Evolutionary conservation across 768 basidiomycete genomes (phyloP).

Genomic region (Tylopilus felleus): DNA sequence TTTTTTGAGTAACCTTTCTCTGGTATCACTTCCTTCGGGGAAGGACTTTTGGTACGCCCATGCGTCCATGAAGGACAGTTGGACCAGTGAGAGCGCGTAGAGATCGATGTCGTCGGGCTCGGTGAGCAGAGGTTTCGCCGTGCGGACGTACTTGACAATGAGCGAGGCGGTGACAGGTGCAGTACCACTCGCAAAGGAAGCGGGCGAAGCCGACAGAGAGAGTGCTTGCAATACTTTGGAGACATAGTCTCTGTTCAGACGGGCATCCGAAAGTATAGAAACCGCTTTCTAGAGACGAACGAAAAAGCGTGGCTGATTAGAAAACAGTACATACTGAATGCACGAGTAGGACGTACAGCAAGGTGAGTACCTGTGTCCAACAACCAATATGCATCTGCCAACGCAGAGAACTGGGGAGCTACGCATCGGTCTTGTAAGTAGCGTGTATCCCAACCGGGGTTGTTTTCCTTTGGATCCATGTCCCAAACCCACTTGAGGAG

Average conservation of each 20-base stretch:
- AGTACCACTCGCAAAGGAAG: constrained; percentile 25
- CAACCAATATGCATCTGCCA: constrained; percentile 85
- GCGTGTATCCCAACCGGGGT: constrained; percentile 29
- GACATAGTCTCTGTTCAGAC: constrained; percentile 71
- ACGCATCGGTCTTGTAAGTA: constrained; percentile 57
- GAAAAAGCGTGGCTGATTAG: background rate
- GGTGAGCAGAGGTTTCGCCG: constrained; percentile 66
- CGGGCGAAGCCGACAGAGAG: constrained; percentile 38
- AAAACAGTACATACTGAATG: background rate
- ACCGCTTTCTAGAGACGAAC: constrained; percentile 53
- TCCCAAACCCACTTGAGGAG: constrained; percentile 78
- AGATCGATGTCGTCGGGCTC: constrained; percentile 68
- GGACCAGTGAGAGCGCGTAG: constrained; percentile 67
- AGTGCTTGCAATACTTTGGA: constrained; percentile 73
- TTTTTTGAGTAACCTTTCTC: constrained; percentile 53
- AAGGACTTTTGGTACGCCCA: constrained; percentile 77
- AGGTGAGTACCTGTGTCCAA: constrained; percentile 69
- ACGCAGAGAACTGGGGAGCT: constrained; percentile 68
- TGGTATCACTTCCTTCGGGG: constrained; percentile 51
- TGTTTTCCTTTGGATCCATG: constrained; percentile 52
- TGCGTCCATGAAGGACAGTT: constrained; percentile 62
- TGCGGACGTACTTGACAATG: constrained; percentile 70
- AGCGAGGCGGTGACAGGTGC: constrained; percentile 33
- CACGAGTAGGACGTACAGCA: constrained; percentile 44
- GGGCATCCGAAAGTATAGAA: constrained; percentile 66